phyloP scores from a whole-genome alignment of 805 yeast species.

The Monosporozyma siamensis region DNA sequence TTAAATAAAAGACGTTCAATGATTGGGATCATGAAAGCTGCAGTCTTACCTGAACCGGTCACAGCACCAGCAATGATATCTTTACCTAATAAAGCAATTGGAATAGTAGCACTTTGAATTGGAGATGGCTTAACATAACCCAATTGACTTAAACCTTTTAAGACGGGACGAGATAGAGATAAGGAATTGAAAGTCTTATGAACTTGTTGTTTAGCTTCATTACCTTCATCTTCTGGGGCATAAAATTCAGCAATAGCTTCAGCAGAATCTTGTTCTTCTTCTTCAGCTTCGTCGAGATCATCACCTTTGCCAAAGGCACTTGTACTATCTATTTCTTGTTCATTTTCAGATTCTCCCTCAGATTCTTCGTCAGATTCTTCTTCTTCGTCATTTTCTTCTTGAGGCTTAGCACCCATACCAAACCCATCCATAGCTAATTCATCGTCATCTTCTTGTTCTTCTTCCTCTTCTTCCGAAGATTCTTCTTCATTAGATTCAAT shows the following conservation, averaged over 20 bases:
- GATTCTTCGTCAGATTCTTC: slow-evolving; percentile 17
- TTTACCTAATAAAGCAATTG: slow-evolving; percentile 86
- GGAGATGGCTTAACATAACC: slow-evolving; percentile 90
- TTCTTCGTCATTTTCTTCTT: slow-evolving; percentile 26
- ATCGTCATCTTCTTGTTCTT: slow-evolving; percentile 28
- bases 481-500: slow-evolving; percentile 34
- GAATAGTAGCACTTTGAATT: slow-evolving; percentile 87
- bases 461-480: slow-evolving; percentile 37
- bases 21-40: slow-evolving; percentile 94
- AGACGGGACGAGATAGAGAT: slow-evolving; percentile 79
- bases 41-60: slow-evolving; percentile 99
- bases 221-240: slow-evolving; percentile 48
- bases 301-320: slow-evolving; percentile 8
- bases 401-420: slow-evolving; percentile 32
- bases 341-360: slow-evolving; percentile 30
- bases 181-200: slow-evolving; percentile 67
- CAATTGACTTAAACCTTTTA: slow-evolving; percentile 70
- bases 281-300: slow-evolving; percentile 21
- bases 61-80: slow-evolving; percentile 99
- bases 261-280: slow-evolving; percentile 37
- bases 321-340: slow-evolving; percentile 21
- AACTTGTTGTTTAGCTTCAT: slow-evolving; percentile 40
- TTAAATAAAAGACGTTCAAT: slow-evolving; percentile 85
- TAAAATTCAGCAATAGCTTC: slow-evolving; percentile 78
- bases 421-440: slow-evolving; percentile 33